These are phyloP conservation scores for Casuarina equisetifolia DNA, from an alignment of 306 rosid genomes.

Conservation along the genomic window DNA sequence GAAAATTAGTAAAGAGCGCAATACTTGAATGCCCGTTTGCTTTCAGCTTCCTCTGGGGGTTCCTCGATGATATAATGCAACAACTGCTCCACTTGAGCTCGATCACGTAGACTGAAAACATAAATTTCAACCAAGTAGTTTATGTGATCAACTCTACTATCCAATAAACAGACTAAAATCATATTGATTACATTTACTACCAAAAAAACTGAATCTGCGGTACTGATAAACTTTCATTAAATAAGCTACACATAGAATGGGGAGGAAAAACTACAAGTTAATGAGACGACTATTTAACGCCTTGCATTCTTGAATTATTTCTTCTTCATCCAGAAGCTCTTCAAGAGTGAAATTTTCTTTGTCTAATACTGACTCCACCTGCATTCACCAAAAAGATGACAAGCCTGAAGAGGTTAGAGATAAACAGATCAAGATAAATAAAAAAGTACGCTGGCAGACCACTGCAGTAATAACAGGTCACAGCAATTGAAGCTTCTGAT, in stretches of 20 bases:
- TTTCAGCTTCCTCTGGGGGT: constrained; percentile 89
- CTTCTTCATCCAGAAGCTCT: constrained; percentile 98
- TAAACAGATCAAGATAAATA: constrained; percentile 1
- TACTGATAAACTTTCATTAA: background rate
- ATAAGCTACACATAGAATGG: constrained; percentile 14
- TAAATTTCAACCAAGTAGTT: constrained; percentile 10
- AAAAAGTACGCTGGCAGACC: background rate
- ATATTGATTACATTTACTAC: constrained; percentile 12
- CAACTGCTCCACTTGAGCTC: constrained; percentile 91
- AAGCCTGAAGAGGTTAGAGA: constrained; percentile 6
- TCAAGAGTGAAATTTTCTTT: constrained; percentile 91
- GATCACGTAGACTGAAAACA: constrained; percentile 78
- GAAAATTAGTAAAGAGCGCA: constrained; percentile 14
- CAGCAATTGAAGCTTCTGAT: constrained; percentile 5
- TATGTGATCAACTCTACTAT: constrained; percentile 25
- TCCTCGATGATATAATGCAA: constrained; percentile 80
- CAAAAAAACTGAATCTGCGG: background rate
- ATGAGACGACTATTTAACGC: constrained; percentile 94
- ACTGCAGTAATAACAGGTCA: background rate
- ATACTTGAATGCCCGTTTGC: constrained; percentile 92
- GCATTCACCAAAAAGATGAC: constrained; percentile 19
- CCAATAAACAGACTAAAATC: constrained; percentile 9
- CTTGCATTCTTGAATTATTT: constrained; percentile 99
- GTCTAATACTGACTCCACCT: constrained; percentile 94
- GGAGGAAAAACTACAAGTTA: constrained; percentile 62